Conservation (phyloP, 176 grass and related monocot genomes). For the Hsuehochloa calcarea region DNA sequence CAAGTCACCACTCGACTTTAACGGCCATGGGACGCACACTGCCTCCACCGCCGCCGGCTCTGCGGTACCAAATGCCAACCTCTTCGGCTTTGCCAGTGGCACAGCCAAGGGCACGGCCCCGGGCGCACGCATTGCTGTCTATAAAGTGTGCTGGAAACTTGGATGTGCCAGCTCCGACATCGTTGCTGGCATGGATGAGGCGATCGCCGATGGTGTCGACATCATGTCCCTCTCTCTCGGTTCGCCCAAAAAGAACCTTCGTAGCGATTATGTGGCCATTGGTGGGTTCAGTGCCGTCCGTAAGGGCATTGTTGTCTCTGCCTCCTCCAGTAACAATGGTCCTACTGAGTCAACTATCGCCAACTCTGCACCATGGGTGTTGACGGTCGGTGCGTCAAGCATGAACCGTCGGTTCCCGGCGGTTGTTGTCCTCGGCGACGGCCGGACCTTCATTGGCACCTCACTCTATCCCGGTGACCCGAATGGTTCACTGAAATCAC, state of each 20-base stretch:
- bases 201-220: slow-evolving; percentile 36
- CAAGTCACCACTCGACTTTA: slow-evolving; percentile 46
- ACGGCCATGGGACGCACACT: slow-evolving; percentile 52
- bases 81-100: slow-evolving; percentile 31
- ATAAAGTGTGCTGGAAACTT: slow-evolving; percentile 31
- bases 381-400: slow-evolving; percentile 55
- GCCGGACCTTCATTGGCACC: slow-evolving; percentile 13
- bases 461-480: slow-evolving; percentile 33
- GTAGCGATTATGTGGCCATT: neutral
- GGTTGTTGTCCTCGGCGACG: slow-evolving; percentile 42
- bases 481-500: neutral
- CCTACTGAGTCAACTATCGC: slow-evolving; percentile 9
- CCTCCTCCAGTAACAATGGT: slow-evolving; percentile 35
- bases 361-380: slow-evolving; percentile 60
- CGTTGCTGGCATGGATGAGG: slow-evolving; percentile 36
- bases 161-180: slow-evolving; percentile 36
- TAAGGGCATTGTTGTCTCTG: slow-evolving; percentile 42
- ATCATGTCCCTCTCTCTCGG: slow-evolving; percentile 43
- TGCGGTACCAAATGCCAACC: neutral
- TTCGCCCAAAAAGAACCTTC: neutral
- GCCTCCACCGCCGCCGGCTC: slow-evolving; percentile 43
- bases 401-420: slow-evolving; percentile 47
- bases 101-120: slow-evolving; percentile 35
- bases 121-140: slow-evolving; percentile 31
- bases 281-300: slow-evolving; percentile 38